phyloP scores from a whole-genome alignment of 345 rosid species.

The Sisymbrium irio region DNA sequence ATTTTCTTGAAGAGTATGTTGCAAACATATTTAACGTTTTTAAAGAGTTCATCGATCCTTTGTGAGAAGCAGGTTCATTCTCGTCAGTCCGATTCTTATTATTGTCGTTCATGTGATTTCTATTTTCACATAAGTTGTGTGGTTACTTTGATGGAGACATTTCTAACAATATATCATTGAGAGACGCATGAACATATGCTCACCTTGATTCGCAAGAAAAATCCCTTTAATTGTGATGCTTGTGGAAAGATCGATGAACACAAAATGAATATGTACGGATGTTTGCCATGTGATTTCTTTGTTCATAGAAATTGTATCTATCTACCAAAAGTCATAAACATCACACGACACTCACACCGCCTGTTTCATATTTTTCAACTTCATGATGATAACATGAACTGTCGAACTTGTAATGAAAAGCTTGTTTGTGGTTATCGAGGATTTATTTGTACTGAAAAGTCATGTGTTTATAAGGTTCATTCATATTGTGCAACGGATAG shows the following conservation, averaged over 20 bases:
- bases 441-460: neutral
- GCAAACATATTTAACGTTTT: too few species aligned
- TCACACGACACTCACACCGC: neutral
- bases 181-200: conserved; percentile 1
- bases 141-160: neutral
- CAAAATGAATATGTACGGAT: neutral
- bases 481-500: neutral
- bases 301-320: neutral
- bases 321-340: conserved; percentile 1
- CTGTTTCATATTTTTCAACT: neutral
- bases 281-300: conserved; percentile 2
- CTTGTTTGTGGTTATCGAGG: neutral
- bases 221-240: neutral
- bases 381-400: neutral
- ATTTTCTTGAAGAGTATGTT: neutral
- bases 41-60: neutral
- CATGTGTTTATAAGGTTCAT: neutral
- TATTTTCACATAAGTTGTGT: too few species aligned
- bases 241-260: neutral
- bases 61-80: neutral
- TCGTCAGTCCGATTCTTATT: too few species aligned
- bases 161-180: neutral
- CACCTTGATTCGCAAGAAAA: neutral
- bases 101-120: too few species aligned
- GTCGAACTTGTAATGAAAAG: neutral